These are phyloP conservation scores for Phytophthora pinifolia DNA, from an alignment of 352 stramenopile species.

Conservation along the genomic window DNA sequence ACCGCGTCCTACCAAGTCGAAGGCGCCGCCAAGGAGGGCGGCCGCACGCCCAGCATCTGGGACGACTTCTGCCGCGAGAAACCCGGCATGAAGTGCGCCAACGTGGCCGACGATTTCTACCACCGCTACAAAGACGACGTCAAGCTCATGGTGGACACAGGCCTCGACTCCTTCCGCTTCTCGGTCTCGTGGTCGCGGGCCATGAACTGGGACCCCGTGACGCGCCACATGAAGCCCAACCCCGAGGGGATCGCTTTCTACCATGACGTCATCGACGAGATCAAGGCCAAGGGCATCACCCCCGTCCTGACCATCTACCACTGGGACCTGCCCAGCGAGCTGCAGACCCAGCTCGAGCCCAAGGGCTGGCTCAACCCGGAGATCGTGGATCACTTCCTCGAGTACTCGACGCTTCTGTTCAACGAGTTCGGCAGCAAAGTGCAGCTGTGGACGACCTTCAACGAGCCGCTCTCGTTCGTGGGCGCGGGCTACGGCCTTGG, in stretches of 20 bases:
- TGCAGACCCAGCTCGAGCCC: slow-evolving; percentile 69
- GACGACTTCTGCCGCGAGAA: slow-evolving; percentile 82
- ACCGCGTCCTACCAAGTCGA: slow-evolving; percentile 93
- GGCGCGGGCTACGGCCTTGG: slow-evolving; percentile 58
- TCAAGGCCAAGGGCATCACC: slow-evolving; percentile 68
- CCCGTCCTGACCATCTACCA: slow-evolving; percentile 94
- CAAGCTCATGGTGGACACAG: slow-evolving; percentile 89
- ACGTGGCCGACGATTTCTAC: slow-evolving; percentile 93
- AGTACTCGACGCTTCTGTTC: slow-evolving; percentile 87
- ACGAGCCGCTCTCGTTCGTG: slow-evolving; percentile 88
- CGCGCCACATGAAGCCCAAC: slow-evolving; percentile 68
- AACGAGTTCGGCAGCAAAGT: slow-evolving; percentile 90
- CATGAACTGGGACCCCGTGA: slow-evolving; percentile 68
- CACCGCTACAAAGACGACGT: slow-evolving; percentile 91
- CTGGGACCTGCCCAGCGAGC: slow-evolving; percentile 90
- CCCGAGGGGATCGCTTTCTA: slow-evolving; percentile 90
- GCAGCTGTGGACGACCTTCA: slow-evolving; percentile 95
- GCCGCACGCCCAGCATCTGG: slow-evolving; percentile 88
- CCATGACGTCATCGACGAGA: slow-evolving; percentile 86
- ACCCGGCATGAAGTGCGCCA: slow-evolving; percentile 70
- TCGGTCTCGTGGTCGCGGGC: slow-evolving; percentile 92
- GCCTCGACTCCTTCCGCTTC: slow-evolving; percentile 92
- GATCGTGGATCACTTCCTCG: slow-evolving; percentile 60
- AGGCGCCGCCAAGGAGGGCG: slow-evolving; percentile 74
- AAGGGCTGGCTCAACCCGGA: slow-evolving; percentile 55